Conservation (phyloP, 805 yeast genomes). For the Candida pseudofarinosa region DNA sequence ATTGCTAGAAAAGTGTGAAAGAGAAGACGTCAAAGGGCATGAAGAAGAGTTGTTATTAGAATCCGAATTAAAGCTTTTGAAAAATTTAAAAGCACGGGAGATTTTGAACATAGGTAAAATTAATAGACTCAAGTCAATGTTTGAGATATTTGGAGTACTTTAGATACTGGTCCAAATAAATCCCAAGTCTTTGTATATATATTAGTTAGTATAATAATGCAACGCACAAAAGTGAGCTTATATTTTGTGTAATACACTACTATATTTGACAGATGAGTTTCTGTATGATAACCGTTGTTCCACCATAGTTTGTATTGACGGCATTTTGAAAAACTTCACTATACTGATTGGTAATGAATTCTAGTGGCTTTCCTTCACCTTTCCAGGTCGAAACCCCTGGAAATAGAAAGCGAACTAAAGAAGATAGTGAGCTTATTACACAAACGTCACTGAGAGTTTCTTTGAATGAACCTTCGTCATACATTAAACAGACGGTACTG, state of each 20-base stretch:
- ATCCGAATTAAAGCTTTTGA: constrained; percentile 70
- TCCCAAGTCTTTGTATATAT: not conserved
- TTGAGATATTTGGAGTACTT: constrained; percentile 41
- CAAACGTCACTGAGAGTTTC: not conserved
- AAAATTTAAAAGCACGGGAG: constrained; percentile 56
- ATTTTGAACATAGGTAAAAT: constrained; percentile 50
- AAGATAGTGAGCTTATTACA: not conserved
- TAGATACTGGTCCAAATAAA: not conserved
- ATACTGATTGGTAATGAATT: not conserved
- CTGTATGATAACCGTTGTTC: not conserved
- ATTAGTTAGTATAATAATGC: not conserved
- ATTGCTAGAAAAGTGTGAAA: constrained; percentile 71
- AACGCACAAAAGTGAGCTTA: not conserved
- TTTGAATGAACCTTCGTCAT: not conserved
- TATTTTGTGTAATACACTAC: not conserved
- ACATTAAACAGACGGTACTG: not conserved
- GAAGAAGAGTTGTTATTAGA: constrained; percentile 72
- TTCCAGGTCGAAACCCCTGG: not conserved
- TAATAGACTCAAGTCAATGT: constrained; percentile 51
- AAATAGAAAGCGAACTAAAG: not conserved
- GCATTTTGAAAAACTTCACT: not conserved
- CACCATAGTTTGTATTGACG: too few relatives aligned
- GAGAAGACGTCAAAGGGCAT: constrained; percentile 86
- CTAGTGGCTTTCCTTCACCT: not conserved
- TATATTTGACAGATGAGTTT: not conserved